Conservation (phyloP, 73 alveolate species). For the Blepharisma japonicum region DNA sequence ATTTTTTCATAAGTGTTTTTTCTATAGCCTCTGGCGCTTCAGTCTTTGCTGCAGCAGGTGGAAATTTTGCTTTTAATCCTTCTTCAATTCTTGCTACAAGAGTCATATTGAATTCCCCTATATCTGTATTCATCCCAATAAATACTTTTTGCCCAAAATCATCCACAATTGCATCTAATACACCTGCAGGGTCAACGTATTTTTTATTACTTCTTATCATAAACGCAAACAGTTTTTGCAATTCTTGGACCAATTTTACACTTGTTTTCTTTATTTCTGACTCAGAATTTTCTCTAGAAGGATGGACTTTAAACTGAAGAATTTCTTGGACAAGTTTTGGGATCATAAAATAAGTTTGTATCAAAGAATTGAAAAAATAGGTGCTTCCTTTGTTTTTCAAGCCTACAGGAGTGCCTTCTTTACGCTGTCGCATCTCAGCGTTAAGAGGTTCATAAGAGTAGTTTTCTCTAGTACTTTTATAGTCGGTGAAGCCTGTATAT, state of each 20-base stretch:
- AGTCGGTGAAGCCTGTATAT: too few species aligned
- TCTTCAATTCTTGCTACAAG: slow-evolving; percentile 77
- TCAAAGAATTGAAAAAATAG: slow-evolving; percentile 74
- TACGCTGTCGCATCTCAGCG: slow-evolving; percentile 59
- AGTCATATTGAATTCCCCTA: slow-evolving; percentile 77
- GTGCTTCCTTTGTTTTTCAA: slow-evolving; percentile 79
- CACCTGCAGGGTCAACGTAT: slow-evolving; percentile 74
- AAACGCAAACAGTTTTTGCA: slow-evolving; percentile 48
- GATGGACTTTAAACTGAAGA: slow-evolving; percentile 37
- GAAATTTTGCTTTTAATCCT: slow-evolving; percentile 40
- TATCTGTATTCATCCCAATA: slow-evolving; percentile 79
- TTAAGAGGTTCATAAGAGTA: slow-evolving; percentile 46
- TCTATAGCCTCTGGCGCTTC: neutral
- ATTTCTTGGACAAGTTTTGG: slow-evolving; percentile 65
- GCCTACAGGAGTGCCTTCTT: slow-evolving; percentile 63
- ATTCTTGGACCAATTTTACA: slow-evolving; percentile 42
- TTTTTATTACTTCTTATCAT: slow-evolving; percentile 63
- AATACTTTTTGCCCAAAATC: slow-evolving; percentile 68
- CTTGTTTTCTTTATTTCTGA: slow-evolving; percentile 33
- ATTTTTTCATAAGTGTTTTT: neutral
- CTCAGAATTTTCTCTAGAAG: neutral
- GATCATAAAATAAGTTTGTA: slow-evolving; percentile 66
- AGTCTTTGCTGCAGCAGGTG: too few species aligned
- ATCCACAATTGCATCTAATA: slow-evolving; percentile 60
- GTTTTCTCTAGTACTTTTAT: too few species aligned